These are phyloP conservation scores for Lachancea dasiensis DNA, from an alignment of 805 yeast species.

Conservation along the genomic window DNA sequence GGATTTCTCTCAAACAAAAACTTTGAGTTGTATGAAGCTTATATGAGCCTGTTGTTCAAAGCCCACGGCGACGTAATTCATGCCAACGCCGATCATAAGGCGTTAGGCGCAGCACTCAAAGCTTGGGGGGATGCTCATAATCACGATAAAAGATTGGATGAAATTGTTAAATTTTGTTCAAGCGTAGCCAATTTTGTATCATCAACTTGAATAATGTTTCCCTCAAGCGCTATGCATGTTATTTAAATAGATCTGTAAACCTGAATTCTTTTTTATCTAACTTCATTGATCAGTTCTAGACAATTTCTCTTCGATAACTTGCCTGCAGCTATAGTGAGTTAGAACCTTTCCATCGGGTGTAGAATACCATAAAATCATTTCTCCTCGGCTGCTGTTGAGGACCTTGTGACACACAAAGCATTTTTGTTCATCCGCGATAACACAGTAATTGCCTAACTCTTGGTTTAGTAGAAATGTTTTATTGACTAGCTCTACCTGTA, in stretches of 20 bases:
- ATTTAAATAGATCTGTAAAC: not conserved
- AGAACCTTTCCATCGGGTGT: constrained; percentile 14
- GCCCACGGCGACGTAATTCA: constrained; percentile 77
- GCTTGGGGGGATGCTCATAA: constrained; percentile 44
- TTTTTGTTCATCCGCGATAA: constrained; percentile 38
- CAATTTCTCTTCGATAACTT: constrained; percentile 16
- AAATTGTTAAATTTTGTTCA: constrained; percentile 68
- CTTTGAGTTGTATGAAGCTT: constrained; percentile 76
- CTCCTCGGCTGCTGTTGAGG: constrained; percentile 34
- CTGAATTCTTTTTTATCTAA: not conserved
- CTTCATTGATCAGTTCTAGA: constrained; percentile 12
- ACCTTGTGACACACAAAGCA: constrained; percentile 57
- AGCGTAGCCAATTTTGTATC: constrained; percentile 65
- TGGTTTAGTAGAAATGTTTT: constrained; percentile 39
- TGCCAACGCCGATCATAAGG: constrained; percentile 33
- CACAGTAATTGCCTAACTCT: constrained; percentile 33
- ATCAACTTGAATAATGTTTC: constrained; percentile 16
- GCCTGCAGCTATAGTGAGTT: constrained; percentile 28
- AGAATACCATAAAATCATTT: constrained; percentile 13
- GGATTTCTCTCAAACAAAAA: constrained; percentile 54
- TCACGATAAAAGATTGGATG: constrained; percentile 51
- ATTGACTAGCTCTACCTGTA: constrained; percentile 48
- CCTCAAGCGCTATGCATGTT: no score
- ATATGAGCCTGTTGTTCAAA: constrained; percentile 65
- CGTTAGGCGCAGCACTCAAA: constrained; percentile 42